A percentile compares a stretch with the other conserved stretches of the same genome.
phyloP scores from a whole-genome alignment of 2,329 filamentous ascomycete species.

The Monascus ruber region DNA sequence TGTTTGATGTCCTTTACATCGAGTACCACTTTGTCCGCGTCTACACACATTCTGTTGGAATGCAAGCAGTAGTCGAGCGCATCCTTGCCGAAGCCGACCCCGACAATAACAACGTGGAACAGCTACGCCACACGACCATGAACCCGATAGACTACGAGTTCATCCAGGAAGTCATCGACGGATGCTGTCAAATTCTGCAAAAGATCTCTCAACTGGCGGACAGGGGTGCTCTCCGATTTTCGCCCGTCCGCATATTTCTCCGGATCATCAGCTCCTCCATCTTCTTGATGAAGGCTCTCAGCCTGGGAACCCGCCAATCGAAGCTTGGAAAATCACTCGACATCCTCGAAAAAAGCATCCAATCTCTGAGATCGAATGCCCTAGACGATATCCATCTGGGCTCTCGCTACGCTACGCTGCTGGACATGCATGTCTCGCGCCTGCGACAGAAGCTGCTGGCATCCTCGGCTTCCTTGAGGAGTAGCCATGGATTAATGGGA shows the following conservation, averaged over 20 bases:
- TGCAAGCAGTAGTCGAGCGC: conserved; percentile 48
- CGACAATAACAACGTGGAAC: conserved; percentile 13
- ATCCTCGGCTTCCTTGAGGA: conserved; percentile 22
- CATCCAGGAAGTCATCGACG: conserved; percentile 46
- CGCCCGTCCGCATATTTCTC: conserved; percentile 43
- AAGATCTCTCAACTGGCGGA: conserved; percentile 40
- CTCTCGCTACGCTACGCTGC: conserved; percentile 39
- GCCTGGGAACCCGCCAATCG: conserved; percentile 38
- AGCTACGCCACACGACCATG: conserved; percentile 34
- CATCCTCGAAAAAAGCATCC: conserved; percentile 38
- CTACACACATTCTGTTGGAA: conserved; percentile 37
- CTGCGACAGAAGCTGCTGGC: conserved; percentile 28
- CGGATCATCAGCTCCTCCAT: conserved; percentile 46
- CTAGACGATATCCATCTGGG: conserved; percentile 43
- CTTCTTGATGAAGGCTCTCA: conserved; percentile 42
- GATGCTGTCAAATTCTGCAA: conserved; percentile 41
- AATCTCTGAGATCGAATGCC: conserved; percentile 37
- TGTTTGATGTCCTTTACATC: conserved; percentile 41
- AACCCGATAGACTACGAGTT: conserved; percentile 43
- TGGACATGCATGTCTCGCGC: conserved; percentile 36
- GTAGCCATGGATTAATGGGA: conserved; percentile 13
- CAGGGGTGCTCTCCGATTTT: conserved; percentile 37
- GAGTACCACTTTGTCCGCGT: conserved; percentile 40
- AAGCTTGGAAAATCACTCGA: conserved; percentile 39
- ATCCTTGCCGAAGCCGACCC: conserved; percentile 28